Percentiles rank a stretch among this genome's conserved stretches.
Conservation (phyloP, 257 asterid genomes). For the Eucommia ulmoides region DNA sequence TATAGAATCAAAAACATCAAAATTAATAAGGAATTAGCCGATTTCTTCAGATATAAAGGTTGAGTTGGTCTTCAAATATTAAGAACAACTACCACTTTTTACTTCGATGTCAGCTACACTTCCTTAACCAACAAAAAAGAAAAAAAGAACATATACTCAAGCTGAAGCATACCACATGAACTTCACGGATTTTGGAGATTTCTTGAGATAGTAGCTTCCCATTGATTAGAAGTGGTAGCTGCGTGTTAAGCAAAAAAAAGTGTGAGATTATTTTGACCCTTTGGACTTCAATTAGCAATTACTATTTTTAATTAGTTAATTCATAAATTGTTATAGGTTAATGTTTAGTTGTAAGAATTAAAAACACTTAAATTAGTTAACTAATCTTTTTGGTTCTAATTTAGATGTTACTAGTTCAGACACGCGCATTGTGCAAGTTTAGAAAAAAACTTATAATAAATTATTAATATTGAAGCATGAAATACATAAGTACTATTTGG, state of each 20-base stretch:
- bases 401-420: too few species aligned
- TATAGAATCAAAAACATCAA: neutral
- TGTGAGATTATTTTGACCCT: neutral
- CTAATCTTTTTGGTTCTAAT: too few species aligned
- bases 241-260: conserved; percentile 9
- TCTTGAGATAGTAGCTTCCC: conserved; percentile 47
- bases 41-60: neutral
- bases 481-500: too few species aligned
- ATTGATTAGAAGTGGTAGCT: conserved; percentile 81
- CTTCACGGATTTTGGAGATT: conserved; percentile 60
- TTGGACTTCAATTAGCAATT: too few species aligned
- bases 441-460: too few species aligned
- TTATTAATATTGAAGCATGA: too few species aligned
- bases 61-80: neutral
- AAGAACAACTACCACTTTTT: neutral
- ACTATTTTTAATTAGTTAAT: too few species aligned
- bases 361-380: too few species aligned
- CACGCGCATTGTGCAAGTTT: too few species aligned
- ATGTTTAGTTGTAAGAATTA: too few species aligned
- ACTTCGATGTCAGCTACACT: neutral
- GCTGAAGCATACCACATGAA: conserved; percentile 39
- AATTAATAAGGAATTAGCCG: neutral
- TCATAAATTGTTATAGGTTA: too few species aligned
- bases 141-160: conserved; percentile 10
- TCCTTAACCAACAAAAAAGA: conserved; percentile 9